Conservation (phyloP, 768 basidiomycete species). For the Tricholoma bakamatsutake region DNA sequence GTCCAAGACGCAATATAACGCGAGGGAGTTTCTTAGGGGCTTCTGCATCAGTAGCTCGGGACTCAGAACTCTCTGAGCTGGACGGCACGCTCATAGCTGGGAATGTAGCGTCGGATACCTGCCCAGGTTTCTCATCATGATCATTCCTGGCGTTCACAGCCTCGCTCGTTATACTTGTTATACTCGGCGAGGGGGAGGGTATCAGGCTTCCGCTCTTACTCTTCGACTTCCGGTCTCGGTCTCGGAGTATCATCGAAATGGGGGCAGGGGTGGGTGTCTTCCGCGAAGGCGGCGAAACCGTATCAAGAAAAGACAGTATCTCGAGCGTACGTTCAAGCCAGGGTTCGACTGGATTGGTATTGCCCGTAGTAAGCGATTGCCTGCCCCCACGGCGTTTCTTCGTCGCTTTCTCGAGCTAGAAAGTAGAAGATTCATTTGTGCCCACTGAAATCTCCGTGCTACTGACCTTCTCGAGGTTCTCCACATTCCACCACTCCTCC, state of each 20-base stretch:
- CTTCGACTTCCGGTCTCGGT: conserved; percentile 12
- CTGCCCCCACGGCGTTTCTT: conserved; percentile 55
- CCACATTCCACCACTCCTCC: conserved; percentile 58
- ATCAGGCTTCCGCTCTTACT: conserved; percentile 10
- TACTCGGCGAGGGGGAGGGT: conserved; percentile 1
- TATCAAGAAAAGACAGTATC: conserved; percentile 42
- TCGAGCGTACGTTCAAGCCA: conserved; percentile 58
- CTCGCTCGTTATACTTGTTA: not conserved
- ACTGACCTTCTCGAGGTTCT: conserved; percentile 55
- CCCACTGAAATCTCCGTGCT: not conserved
- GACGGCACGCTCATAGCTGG: conserved; percentile 21
- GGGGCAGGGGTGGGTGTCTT: not conserved
- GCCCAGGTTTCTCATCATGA: not conserved
- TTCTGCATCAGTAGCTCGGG: conserved; percentile 42
- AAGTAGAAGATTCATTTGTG: not conserved
- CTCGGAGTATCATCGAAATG: conserved; percentile 10
- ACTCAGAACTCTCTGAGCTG: conserved; percentile 29
- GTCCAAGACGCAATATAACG: conserved; percentile 28
- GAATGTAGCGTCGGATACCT: not conserved
- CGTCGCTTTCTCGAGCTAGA: conserved; percentile 57
- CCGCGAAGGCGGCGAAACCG: conserved; percentile 9
- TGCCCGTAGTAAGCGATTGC: conserved; percentile 28
- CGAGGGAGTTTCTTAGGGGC: conserved; percentile 27
- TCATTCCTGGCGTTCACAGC: not conserved
- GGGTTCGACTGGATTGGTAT: conserved; percentile 27